Evolutionary conservation across 345 rosid genomes (phyloP), one percentile per base, ranked within the genome.

Genomic region (Psidium guajava): DNA sequence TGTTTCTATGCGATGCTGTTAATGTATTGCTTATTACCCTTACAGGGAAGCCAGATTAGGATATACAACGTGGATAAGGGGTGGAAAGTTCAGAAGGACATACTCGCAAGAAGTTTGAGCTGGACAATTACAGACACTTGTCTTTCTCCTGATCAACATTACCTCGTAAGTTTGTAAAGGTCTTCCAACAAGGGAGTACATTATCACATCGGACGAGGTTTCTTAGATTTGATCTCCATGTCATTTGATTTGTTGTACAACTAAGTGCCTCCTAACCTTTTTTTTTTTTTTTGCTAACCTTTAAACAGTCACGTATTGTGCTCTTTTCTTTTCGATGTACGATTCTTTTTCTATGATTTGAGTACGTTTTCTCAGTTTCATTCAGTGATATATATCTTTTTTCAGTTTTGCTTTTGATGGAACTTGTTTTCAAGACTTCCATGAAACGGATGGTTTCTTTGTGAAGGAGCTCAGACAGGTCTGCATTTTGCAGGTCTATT

Each of bases 51-150:
- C 82, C 91, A 90, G 8, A 90, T 94, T 84, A 90, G 91, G 89
- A 87, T 94, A 87, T 94, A 94, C 87, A 88, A 93, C 44, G 94
- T 92, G 88, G 95, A 93, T 5, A 90, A 75, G 53, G 92, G 90
- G 28, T 94, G 95, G 96, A 85, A 91, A 88, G 21, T 92, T 87
- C 93, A 91, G 86, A 94, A 93, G 92, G 86, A 92, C 75, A 90
- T 94, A 86, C 81, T 87, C 57, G 91, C 94, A 49, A 93, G 85
- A 88, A 91, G 91, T 87, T 86, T 93, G 88, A 85, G 50, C 50
- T 94, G 96, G 96, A 93, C 95, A 9, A 88, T 92, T 84, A 94
- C 95, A 6, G 96, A 94, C 91, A 88, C 95, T 40, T 89, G 90
- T 86, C 92, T 94, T 84, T 94, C 95, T 25, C 94, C 96, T 11